phyloP scores from a whole-genome alignment of 805 yeast species.

The Pichia cabralensis region DNA sequence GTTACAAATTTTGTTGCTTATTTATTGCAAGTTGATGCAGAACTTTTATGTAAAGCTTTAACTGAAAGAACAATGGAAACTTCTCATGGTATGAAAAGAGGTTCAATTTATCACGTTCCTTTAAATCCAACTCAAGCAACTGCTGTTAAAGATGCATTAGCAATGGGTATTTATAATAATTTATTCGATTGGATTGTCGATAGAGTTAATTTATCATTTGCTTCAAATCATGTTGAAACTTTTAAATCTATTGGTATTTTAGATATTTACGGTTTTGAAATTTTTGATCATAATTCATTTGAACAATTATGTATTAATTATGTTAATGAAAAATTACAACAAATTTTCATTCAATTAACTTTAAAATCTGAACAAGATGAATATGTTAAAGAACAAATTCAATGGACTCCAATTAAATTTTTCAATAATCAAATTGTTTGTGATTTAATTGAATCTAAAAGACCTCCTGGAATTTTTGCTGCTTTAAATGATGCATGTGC shows the following conservation, averaged over 20 bases:
- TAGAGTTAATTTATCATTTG: constrained; percentile 76
- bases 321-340: constrained; percentile 92
- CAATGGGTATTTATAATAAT: constrained; percentile 88
- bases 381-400: constrained; percentile 86
- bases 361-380: constrained; percentile 97
- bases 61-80: constrained; percentile 84
- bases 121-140: constrained; percentile 85
- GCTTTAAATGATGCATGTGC: constrained; percentile 95
- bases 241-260: constrained; percentile 79
- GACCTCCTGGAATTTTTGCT: constrained; percentile 96
- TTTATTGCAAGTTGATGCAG: constrained; percentile 68
- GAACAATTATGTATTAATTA: constrained; percentile 94
- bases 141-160: constrained; percentile 90
- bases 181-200: constrained; percentile 94
- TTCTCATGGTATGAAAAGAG: constrained; percentile 78
- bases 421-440: constrained; percentile 95
- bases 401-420: constrained; percentile 96
- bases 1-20: constrained; percentile 96
- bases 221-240: constrained; percentile 23
- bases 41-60: constrained; percentile 53
- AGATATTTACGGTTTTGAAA: constrained; percentile 95
- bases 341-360: constrained; percentile 90
- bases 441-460: constrained; percentile 84
- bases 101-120: constrained; percentile 91
- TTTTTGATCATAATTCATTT: constrained; percentile 88